Conservation (phyloP, 1,284 basidiomycete species). For the Apiotrichum porosum region DNA sequence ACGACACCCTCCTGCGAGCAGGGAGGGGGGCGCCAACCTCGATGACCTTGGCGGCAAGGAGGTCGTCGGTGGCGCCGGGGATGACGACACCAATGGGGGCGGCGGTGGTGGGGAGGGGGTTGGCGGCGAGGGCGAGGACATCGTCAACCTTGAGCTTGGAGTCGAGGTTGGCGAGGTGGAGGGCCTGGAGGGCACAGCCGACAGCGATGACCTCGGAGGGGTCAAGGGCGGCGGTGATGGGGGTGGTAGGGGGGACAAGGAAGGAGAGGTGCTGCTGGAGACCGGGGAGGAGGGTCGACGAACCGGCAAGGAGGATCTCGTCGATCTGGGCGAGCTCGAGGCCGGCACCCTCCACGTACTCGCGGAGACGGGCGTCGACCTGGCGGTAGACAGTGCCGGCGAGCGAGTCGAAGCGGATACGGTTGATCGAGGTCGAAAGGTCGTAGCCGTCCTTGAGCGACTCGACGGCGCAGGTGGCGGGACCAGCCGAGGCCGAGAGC, state of each 20-base stretch:
- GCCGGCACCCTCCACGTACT: conserved; percentile 60
- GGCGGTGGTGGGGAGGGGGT: conserved; percentile 56
- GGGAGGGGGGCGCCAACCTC: conserved; percentile 74
- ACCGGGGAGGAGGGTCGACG: conserved; percentile 78
- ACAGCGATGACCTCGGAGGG: conserved; percentile 84
- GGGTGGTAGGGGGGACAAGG: conserved; percentile 63
- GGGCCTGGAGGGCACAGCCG: conserved; percentile 83
- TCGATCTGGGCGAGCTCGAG: conserved; percentile 77
- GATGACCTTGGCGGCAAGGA: conserved; percentile 57
- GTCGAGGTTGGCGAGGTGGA: conserved; percentile 57
- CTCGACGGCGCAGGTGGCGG: conserved; percentile 86
- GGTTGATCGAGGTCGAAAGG: conserved; percentile 87
- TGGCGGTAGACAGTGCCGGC: conserved; percentile 66
- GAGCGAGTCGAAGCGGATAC: conserved; percentile 89
- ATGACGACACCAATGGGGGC: conserved; percentile 76
- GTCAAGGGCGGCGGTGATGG: conserved; percentile 61
- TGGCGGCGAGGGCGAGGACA: conserved; percentile 54
- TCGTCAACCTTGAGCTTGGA: conserved; percentile 49
- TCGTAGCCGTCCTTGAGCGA: conserved; percentile 92
- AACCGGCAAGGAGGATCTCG: conserved; percentile 86
- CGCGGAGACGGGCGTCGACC: conserved; percentile 60
- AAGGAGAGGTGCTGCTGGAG: conserved; percentile 68
- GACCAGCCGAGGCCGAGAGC: conserved; percentile 77
- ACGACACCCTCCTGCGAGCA: conserved; percentile 62
- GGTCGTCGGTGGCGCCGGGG: conserved; percentile 57